These are phyloP conservation scores for Metarhizium sp. DNA, from an alignment of 2,329 filamentous ascomycete genomes.

Conservation along the genomic window DNA sequence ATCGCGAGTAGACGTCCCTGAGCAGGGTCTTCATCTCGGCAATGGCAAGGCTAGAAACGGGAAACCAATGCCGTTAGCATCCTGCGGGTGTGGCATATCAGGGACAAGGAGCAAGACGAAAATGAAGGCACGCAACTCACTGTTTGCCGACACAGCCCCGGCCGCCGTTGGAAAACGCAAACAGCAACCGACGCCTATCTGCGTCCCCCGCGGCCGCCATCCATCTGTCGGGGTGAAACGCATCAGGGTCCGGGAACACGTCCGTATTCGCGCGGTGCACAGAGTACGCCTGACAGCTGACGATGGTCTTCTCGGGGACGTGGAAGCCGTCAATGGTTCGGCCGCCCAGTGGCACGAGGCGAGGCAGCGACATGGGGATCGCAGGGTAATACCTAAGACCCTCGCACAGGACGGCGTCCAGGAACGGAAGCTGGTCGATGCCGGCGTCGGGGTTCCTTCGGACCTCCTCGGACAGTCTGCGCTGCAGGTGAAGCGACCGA, in stretches of 20 bases:
- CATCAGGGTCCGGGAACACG: conserved; percentile 70
- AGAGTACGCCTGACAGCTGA: conserved; percentile 53
- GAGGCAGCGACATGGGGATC: conserved; percentile 58
- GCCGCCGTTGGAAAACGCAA: conserved; percentile 57
- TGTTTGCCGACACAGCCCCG: conserved; percentile 58
- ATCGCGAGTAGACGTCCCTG: conserved; percentile 51
- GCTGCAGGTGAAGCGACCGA: conserved; percentile 40
- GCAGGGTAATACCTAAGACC: conserved; percentile 53
- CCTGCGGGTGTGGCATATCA: conserved; percentile 4
- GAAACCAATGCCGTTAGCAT: not conserved
- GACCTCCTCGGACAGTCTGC: conserved; percentile 43
- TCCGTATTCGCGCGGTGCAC: conserved; percentile 49
- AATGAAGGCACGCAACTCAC: conserved; percentile 33
- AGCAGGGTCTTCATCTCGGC: conserved; percentile 60
- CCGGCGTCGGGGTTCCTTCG: conserved; percentile 24
- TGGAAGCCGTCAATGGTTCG: conserved; percentile 45
- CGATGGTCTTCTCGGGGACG: conserved; percentile 43
- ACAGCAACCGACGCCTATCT: conserved; percentile 54
- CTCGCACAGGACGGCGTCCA: conserved; percentile 56
- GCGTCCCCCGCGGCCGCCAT: conserved; percentile 63
- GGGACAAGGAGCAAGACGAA: not conserved
- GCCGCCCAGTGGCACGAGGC: conserved; percentile 45
- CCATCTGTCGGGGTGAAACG: conserved; percentile 77
- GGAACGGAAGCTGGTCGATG: conserved; percentile 44
- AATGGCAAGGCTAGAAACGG: conserved; percentile 38